phyloP scores from a whole-genome alignment of 1,284 basidiomycete species.

The Ustilago sp. region DNA sequence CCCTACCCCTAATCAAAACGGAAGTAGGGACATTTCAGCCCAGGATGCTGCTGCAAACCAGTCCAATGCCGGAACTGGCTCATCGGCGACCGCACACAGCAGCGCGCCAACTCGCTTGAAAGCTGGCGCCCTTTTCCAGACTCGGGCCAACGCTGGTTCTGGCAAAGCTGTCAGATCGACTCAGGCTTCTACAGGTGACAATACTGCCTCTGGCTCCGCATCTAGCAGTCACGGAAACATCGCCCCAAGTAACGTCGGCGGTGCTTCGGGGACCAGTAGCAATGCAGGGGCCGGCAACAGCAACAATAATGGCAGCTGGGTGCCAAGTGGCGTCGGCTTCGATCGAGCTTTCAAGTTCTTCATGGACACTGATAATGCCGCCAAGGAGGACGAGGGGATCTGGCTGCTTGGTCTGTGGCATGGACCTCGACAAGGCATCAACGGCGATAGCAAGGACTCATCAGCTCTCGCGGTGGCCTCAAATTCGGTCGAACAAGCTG shows the following conservation, averaged over 20 bases:
- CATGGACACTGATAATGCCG: slow-evolving; percentile 45
- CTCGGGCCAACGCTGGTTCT: slow-evolving; percentile 16
- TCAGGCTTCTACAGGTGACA: slow-evolving; percentile 11
- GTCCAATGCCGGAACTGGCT: neutral
- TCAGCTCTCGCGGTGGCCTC: slow-evolving; percentile 4
- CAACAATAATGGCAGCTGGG: slow-evolving; percentile 23
- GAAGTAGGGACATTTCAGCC: neutral
- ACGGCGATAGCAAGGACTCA: slow-evolving; percentile 2
- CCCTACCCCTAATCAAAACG: slow-evolving; percentile 8
- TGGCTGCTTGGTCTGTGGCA: slow-evolving; percentile 65
- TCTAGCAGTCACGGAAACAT: slow-evolving; percentile 4
- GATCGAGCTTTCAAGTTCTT: slow-evolving; percentile 64
- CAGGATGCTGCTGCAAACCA: neutral
- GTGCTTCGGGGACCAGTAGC: neutral
- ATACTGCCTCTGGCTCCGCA: slow-evolving; percentile 5
- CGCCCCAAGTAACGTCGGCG: neutral
- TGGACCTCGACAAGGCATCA: slow-evolving; percentile 32
- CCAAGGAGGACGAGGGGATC: slow-evolving; percentile 48
- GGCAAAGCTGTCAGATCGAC: slow-evolving; percentile 12
- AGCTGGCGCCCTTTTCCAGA: slow-evolving; percentile 36
- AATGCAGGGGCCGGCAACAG: slow-evolving; percentile 1
- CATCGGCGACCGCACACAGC: neutral
- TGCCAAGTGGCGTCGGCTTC: slow-evolving; percentile 44
- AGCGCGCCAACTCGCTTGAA: slow-evolving; percentile 14
- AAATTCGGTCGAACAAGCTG: neutral